A percentile compares a stretch with the other conserved stretches of the same genome.
Evolutionary conservation across 306 rosid species (phyloP).

Genomic region (Quercus variabilis): DNA sequence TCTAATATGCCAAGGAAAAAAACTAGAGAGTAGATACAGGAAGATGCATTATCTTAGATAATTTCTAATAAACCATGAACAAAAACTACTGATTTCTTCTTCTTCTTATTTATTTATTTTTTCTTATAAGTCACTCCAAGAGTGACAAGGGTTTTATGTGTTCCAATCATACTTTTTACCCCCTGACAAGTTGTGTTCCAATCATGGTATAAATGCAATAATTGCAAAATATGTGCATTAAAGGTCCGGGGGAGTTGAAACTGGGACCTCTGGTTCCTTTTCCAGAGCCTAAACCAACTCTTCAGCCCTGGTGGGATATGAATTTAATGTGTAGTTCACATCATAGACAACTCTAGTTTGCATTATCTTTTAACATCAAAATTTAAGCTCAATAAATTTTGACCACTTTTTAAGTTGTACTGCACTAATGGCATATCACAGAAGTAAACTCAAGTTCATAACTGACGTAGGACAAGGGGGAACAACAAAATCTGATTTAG

Average conservation of each 20-base stretch:
- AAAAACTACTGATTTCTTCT: not conserved
- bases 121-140: not conserved
- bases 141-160: not conserved
- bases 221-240: not conserved
- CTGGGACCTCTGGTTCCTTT: too few species aligned
- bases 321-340: not conserved
- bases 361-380: too few species aligned
- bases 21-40: too few species aligned
- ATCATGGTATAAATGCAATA: not conserved
- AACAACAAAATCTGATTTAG: too few species aligned
- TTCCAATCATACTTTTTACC: not conserved
- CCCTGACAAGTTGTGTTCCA: too few species aligned
- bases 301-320: not conserved
- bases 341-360: not conserved
- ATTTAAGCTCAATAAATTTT: too few species aligned
- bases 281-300: not conserved
- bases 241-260: not conserved
- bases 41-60: not conserved
- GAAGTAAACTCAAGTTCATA: too few species aligned
- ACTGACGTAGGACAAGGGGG: too few species aligned
- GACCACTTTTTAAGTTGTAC: too few species aligned
- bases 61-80: not conserved
- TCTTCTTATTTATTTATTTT: not conserved
- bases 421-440: too few species aligned
- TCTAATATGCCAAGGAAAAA: too few species aligned